These are phyloP conservation scores for Cutaneotrichosporon sp. DNA, from an alignment of 1,284 basidiomycete genomes.

Conservation along the genomic window DNA sequence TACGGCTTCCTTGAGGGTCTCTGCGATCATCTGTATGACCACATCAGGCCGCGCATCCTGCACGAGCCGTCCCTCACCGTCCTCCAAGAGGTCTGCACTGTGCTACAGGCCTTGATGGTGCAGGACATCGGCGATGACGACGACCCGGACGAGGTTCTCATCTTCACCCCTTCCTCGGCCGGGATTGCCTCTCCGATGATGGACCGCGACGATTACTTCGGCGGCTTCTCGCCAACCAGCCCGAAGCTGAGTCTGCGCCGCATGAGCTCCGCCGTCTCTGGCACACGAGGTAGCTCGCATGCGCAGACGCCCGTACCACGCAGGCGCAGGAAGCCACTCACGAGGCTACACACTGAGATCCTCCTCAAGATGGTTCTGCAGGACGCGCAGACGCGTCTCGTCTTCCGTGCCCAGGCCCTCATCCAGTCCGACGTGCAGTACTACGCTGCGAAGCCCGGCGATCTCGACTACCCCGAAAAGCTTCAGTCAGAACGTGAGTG, in stretches of 20 bases:
- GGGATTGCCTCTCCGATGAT: conserved; percentile 16
- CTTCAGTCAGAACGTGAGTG: conserved; percentile 38
- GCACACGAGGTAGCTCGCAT: conserved; percentile 7
- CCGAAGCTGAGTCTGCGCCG: conserved; percentile 17
- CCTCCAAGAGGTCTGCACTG: conserved; percentile 89
- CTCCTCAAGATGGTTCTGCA: conserved; percentile 84
- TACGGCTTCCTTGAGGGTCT: conserved; percentile 84
- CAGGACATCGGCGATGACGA: conserved; percentile 59
- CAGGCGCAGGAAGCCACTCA: conserved; percentile 49
- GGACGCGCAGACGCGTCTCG: conserved; percentile 87
- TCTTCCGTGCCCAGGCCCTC: conserved; percentile 89
- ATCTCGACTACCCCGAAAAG: conserved; percentile 80
- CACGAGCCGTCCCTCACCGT: conserved; percentile 82
- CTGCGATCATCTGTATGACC: conserved; percentile 89
- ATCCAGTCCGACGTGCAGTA: conserved; percentile 82
- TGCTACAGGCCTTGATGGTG: conserved; percentile 89
- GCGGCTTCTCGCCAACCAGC: conserved; percentile 40
- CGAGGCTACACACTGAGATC: conserved; percentile 65
- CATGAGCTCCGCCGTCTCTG: conserved; percentile 15
- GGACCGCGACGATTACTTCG: conserved; percentile 30
- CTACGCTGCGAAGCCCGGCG: conserved; percentile 67
- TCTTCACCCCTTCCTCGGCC: conserved; percentile 30
- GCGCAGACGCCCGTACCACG: conserved; percentile 5
- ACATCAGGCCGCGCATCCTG: conserved; percentile 85
- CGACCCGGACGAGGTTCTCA: conserved; percentile 29